Conservation (phyloP, 2,329 filamentous ascomycete species). For the Penicillium crustosum region DNA sequence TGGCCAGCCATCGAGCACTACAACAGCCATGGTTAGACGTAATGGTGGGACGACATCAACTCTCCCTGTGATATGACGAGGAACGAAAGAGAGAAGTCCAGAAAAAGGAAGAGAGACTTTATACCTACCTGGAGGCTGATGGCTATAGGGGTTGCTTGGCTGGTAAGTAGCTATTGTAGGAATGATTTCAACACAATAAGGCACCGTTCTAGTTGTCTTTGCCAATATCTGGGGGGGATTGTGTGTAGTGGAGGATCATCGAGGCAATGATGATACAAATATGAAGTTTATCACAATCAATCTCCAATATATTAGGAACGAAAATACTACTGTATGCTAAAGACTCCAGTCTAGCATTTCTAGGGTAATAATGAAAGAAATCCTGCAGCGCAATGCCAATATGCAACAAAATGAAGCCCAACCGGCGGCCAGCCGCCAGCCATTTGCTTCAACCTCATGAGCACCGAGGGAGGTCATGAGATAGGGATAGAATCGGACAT, state of each 20-base stretch:
- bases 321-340: neutral
- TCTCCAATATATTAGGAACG: neutral
- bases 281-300: neutral
- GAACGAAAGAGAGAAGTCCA: neutral
- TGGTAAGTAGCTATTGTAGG: neutral
- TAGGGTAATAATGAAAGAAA: neutral
- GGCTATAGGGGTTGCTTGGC: neutral
- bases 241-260: neutral
- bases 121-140: neutral
- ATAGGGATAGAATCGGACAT: neutral
- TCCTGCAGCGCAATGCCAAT: constrained; percentile 5
- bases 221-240: neutral
- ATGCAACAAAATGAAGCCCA: neutral
- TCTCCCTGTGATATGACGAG: too few relatives aligned
- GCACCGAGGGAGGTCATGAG: neutral
- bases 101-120: neutral
- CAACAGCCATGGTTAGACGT: too few relatives aligned
- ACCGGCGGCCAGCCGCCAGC: neutral
- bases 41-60: too few relatives aligned
- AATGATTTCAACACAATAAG: neutral
- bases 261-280: neutral
- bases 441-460: neutral
- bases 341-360: neutral
- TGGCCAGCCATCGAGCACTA: too few relatives aligned
- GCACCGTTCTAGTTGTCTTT: neutral